Conservation (phyloP, 192 early-diverging fungal species). For the Spizellomyces punctatus region DNA sequence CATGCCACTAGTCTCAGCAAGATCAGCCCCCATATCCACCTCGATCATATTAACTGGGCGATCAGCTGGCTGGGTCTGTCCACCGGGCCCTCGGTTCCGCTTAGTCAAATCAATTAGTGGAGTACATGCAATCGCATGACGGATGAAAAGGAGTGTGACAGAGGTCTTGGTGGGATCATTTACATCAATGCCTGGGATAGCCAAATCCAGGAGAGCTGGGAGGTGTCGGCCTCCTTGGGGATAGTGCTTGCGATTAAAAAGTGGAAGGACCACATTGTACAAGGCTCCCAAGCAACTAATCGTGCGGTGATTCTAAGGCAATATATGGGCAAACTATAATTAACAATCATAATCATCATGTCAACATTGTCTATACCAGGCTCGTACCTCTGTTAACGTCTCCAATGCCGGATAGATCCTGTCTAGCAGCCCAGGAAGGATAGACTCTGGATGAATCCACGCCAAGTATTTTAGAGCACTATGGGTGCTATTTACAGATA, state of each 20-base stretch:
- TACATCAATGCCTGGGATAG: slow-evolving; percentile 89
- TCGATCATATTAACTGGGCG: neutral
- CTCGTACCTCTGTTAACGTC: slow-evolving; percentile 64
- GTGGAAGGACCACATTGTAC: slow-evolving; percentile 66
- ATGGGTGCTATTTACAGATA: slow-evolving; percentile 59
- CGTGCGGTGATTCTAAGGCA: slow-evolving; percentile 68
- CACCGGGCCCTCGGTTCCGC: slow-evolving; percentile 32
- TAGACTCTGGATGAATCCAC: slow-evolving; percentile 75
- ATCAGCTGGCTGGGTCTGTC: neutral
- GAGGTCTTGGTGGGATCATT: slow-evolving; percentile 88
- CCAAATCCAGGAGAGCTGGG: slow-evolving; percentile 72
- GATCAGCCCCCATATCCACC: slow-evolving; percentile 46
- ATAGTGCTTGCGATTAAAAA: slow-evolving; percentile 76
- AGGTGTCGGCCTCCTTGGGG: slow-evolving; percentile 86
- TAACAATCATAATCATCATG: no score
- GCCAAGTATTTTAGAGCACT: slow-evolving; percentile 70
- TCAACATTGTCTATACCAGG: no score
- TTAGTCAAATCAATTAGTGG: slow-evolving; percentile 67
- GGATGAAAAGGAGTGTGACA: slow-evolving; percentile 70
- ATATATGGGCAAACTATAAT: no score
- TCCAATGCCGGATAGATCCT: slow-evolving; percentile 87
- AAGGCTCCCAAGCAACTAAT: slow-evolving; percentile 78
- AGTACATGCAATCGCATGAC: slow-evolving; percentile 61
- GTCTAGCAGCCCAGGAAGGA: slow-evolving; percentile 82
- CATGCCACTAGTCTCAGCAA: slow-evolving; percentile 36